Evolutionary conservation across 352 stramenopile species (phyloP), one percentile per base, ranked within the genome.

Genomic region (Vaucheria bursata): DNA sequence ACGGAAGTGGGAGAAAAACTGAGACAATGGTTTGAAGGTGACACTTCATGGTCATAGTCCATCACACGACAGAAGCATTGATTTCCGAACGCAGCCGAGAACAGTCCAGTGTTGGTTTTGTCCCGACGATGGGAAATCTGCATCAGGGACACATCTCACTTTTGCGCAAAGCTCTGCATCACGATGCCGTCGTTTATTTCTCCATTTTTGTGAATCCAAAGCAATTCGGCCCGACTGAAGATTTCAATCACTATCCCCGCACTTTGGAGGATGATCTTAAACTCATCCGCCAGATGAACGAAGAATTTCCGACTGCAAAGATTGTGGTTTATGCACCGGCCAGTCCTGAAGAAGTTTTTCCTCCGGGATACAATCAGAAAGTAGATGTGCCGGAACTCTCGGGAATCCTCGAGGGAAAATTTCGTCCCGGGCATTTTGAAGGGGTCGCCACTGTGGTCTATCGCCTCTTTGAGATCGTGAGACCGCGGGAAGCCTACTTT

Each of bases 141-240:
- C 45, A 59, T 25, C 12, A 18, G 45, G 45, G 45, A 18, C 45
- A 59, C 45, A 59, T 59, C 12, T 18, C 12, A 18, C 45, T 59
- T 25, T 25, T 59, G 45, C 12, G 25, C 18, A 18, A 18, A 59
- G 25, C 12, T 59, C 45, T 59, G 12, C 45, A 59, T 18, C 45
- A 59, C 45, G 45, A 59, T 18, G 18, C 45, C 12, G 25, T 18
- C 25, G 45, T 59, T 18, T n/a, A n/a, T n/a, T 25, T 59, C 25
- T 59, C 45, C 12, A 59, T 59, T 59, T 59, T 59, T 59, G 45
- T 59, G 45, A 59, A 59, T 59, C 45, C 45, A 18, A 59, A 18
- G 25, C 45, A 59, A 25, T 59, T 59, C 45, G 45, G 45, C 45
- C 12, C 18, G 45, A 59, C 18, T 18, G 45, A 59, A 18, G 45